Base-by-base conservation (phyloP, 805 yeast genomes). In the Candida bentonensis region DNA sequence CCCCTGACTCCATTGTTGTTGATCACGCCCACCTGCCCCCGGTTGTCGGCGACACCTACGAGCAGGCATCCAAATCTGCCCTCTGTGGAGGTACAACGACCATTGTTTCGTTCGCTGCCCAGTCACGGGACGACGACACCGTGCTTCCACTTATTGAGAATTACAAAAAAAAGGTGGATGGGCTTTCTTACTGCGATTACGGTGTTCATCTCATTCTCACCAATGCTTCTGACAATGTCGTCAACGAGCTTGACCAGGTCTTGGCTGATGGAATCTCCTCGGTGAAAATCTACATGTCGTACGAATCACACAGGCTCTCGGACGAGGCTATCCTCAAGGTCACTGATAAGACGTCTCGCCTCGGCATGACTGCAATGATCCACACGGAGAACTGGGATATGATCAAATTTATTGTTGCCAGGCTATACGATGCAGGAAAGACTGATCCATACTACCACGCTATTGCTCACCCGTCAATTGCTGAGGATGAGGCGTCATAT, bases 351-450 rank as follows among this genome's bases (percentile, higher is more conserved):
- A 65, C 67, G 4, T 59, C 74, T 36, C 60, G 62, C 42, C 51
- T 65, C 27, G 65, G 67, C 9, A 62, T 70, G 51, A 70, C 75
- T 4, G 66, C 70, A 1, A 68, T 70, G 72, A 64, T 70, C 22
- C 76, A 70, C 49, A 74, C 76, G n/a, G 76, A 70, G 50, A 70
- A 70, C 52, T 62, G 69, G 41, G 75, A 70, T 46, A 62, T 70
- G 41, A 69, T 70, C 40, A 58, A 59, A 23, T 67, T 64, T 49
- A 57, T 67, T 47, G 64, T 61, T 44, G 64, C 65, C 30, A 66
- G 66, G 42, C 54, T 70, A 15, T 65, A 65, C 45, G 57, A 59
- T 46, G 60, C 64, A 43, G 58, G 60, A 2, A 49, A 64, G 49
- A 59, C 63, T 1, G 68, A 64, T 21, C 74, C 76, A 2, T 67